phyloP scores from a whole-genome alignment of 2,329 filamentous ascomycete genomes.

The Neonectria faginata region DNA sequence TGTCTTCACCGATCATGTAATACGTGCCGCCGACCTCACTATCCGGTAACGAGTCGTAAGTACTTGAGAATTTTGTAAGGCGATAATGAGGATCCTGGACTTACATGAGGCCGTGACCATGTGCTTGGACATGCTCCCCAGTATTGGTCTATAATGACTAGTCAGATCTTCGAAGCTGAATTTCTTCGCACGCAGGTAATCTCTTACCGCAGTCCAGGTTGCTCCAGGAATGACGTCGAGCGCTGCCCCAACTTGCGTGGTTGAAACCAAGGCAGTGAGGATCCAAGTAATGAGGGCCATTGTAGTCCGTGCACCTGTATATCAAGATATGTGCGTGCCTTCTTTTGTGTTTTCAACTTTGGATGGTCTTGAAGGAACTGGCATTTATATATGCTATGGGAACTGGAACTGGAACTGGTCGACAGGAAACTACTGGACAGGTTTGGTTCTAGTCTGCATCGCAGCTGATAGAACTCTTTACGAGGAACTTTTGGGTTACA shows the following conservation, averaged over 20 bases:
- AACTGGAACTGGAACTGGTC: not conserved
- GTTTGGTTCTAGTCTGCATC: not conserved
- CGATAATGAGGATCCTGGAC: rapidly evolving
- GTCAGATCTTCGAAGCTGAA: not conserved
- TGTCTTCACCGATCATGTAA: constrained; percentile 79
- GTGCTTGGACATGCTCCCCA: constrained; percentile 72
- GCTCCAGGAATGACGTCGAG: constrained; percentile 55
- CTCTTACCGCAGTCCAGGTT: constrained; percentile 59
- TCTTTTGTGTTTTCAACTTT: not conserved
- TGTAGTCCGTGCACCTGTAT: not conserved
- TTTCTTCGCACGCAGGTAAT: not conserved
- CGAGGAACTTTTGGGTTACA: not conserved
- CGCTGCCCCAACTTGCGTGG: not conserved
- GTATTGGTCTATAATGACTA: constrained; percentile 51
- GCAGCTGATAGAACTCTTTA: not conserved
- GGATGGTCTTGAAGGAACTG: not conserved
- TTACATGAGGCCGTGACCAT: constrained; percentile 73
- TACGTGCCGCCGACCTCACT: constrained; percentile 62
- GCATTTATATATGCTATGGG: not conserved
- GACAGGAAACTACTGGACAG: not conserved
- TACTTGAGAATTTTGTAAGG: too few relatives aligned
- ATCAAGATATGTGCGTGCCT: not conserved
- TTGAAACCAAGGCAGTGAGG: not conserved
- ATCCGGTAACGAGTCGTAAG: constrained; percentile 6
- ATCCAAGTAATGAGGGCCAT: not conserved